Evolutionary conservation across 345 rosid species (phyloP).

Genomic region (Melaleuca quinquenervia): DNA sequence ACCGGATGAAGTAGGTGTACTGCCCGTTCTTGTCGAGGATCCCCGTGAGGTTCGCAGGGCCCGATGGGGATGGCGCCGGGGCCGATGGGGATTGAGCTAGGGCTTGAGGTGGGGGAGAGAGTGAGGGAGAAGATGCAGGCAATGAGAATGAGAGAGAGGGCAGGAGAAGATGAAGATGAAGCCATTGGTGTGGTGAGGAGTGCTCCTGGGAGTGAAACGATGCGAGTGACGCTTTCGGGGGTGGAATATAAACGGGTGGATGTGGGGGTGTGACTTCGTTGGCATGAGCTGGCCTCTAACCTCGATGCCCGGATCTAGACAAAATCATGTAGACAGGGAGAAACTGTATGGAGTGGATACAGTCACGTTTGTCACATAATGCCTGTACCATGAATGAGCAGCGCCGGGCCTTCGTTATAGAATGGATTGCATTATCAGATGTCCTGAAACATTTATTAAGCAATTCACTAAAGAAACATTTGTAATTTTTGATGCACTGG

Average conservation of each 20-base stretch:
- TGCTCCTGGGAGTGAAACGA: not conserved
- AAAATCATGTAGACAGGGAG: not conserved
- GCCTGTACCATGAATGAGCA: not conserved
- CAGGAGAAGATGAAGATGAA: not conserved
- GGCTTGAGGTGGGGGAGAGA: constrained; percentile 15
- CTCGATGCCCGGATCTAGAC: not conserved
- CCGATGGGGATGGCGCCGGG: constrained; percentile 38
- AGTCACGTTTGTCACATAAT: not conserved
- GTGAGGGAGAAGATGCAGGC: constrained; percentile 7
- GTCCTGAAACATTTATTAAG: not conserved
- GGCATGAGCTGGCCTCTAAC: constrained; percentile 11
- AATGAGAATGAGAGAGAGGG: not conserved
- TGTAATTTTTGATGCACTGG: not conserved
- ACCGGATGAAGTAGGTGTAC: constrained; percentile 41
- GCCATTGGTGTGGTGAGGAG: not conserved
- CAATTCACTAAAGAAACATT: not conserved
- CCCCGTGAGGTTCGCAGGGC: constrained; percentile 60
- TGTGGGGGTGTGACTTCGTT: not conserved
- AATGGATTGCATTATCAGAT: not conserved
- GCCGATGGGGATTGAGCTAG: constrained; percentile 31
- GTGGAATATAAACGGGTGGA: not conserved
- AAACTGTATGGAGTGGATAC: not conserved
- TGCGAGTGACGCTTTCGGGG: not conserved
- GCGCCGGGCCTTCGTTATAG: not conserved
- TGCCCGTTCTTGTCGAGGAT: constrained; percentile 66